Conservation (phyloP, 2,329 filamentous ascomycete genomes). For the Aspergillus uvarum region DNA sequence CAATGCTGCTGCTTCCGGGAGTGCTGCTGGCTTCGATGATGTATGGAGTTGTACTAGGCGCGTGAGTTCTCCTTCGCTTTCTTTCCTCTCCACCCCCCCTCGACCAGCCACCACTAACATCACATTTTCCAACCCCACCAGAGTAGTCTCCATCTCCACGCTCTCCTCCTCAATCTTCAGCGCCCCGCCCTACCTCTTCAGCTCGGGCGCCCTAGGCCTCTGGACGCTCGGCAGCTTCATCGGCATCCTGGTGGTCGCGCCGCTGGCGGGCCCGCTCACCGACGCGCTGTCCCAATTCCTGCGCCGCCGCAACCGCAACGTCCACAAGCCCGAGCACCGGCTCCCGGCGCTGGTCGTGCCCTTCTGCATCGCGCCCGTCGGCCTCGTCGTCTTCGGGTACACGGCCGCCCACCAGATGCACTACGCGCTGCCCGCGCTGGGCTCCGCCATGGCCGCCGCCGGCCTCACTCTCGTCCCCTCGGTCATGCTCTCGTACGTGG, state of each 20-base stretch:
- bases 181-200: constrained; percentile 35
- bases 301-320: constrained; percentile 32
- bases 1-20: constrained; percentile 24
- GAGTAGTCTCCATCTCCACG: constrained; percentile 29
- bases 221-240: constrained; percentile 37
- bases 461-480: constrained; percentile 35
- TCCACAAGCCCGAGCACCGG: constrained; percentile 43
- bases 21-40: constrained; percentile 27
- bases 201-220: constrained; percentile 26
- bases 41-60: constrained; percentile 30
- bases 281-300: constrained; percentile 39
- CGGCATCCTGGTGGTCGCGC: constrained; percentile 40
- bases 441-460: constrained; percentile 29
- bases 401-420: constrained; percentile 25
- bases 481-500: constrained; percentile 36
- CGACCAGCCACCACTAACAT: too few relatives aligned
- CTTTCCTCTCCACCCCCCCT: neutral
- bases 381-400: constrained; percentile 36
- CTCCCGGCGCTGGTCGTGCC: constrained; percentile 41
- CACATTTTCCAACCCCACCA: too few relatives aligned
- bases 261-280: constrained; percentile 43
- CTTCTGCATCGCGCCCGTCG: constrained; percentile 35
- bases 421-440: constrained; percentile 28
- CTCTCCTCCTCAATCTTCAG: constrained; percentile 28
- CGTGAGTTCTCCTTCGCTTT: constrained; percentile 18